phyloP scores from a whole-genome alignment of 2,329 filamentous ascomycete genomes.

The Neurospora crassa region DNA sequence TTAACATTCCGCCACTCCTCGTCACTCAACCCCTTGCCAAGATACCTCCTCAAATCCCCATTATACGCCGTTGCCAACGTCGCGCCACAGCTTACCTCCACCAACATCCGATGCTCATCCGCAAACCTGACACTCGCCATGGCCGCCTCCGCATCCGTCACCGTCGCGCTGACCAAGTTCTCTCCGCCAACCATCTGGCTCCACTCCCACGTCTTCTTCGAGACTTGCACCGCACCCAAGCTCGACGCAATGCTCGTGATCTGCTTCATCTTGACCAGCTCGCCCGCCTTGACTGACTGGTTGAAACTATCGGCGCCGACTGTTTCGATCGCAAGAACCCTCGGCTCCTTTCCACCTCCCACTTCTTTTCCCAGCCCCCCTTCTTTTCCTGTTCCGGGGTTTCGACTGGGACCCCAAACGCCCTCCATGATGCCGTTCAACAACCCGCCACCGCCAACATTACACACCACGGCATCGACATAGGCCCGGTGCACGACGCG shows the following conservation, averaged over 20 bases:
- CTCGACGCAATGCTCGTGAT: constrained; percentile 66
- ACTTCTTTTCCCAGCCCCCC: constrained; percentile 1
- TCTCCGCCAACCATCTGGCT: constrained; percentile 32
- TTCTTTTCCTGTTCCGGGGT: background rate
- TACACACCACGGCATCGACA: constrained; percentile 56
- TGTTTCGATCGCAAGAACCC: constrained; percentile 64
- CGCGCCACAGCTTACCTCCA: constrained; percentile 80
- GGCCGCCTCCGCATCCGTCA: constrained; percentile 70
- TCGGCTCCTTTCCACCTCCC: constrained; percentile 18
- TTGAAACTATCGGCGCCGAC: constrained; percentile 58
- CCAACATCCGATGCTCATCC: constrained; percentile 71
- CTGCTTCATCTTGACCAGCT: constrained; percentile 50
- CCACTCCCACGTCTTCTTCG: constrained; percentile 48
- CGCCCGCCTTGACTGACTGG: constrained; percentile 41
- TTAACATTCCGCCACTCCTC: constrained; percentile 56
- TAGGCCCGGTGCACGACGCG: constrained; percentile 17
- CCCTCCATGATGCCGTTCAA: constrained; percentile 59
- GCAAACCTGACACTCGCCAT: constrained; percentile 67
- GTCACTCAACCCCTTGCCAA: constrained; percentile 43
- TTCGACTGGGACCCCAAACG: constrained; percentile 30
- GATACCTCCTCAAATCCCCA: constrained; percentile 48
- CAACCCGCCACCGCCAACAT: constrained; percentile 62
- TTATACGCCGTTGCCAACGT: constrained; percentile 62
- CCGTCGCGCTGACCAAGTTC: constrained; percentile 45
- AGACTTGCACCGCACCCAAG: constrained; percentile 59